phyloP scores from a whole-genome alignment of 2,329 filamentous ascomycete species.

The Cadophora sp. region DNA sequence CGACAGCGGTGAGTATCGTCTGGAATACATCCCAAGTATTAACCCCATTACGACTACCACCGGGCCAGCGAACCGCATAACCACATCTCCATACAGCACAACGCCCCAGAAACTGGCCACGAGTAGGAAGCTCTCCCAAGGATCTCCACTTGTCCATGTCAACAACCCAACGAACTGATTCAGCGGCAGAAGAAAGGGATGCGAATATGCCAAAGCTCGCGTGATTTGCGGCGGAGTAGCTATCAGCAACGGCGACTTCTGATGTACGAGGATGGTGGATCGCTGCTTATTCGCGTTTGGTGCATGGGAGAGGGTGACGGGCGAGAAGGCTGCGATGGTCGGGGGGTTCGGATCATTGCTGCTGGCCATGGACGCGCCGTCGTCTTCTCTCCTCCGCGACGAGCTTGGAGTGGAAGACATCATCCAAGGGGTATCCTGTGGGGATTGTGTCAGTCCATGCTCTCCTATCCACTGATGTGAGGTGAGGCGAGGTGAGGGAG shows the following conservation, averaged over 20 bases:
- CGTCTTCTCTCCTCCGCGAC: conserved; percentile 38
- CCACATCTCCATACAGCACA: conserved; percentile 82
- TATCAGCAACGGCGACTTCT: conserved; percentile 91
- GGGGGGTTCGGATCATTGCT: conserved; percentile 59
- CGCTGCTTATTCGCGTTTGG: conserved; percentile 74
- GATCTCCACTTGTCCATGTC: conserved; percentile 92
- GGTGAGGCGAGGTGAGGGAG: conserved; percentile 5
- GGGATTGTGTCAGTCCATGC: conserved; percentile 24
- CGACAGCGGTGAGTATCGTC: conserved; percentile 87
- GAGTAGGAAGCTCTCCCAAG: conserved; percentile 96
- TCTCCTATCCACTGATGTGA: background rate
- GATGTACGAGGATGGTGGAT: conserved; percentile 93
- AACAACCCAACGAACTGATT: conserved; percentile 86
- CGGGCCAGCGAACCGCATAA: conserved; percentile 84
- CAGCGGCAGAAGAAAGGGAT: conserved; percentile 88
- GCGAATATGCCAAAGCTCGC: conserved; percentile 90
- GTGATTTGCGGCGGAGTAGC: conserved; percentile 96
- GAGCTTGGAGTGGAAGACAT: conserved; percentile 45
- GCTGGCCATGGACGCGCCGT: conserved; percentile 34
- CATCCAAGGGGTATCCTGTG: conserved; percentile 47
- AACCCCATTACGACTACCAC: conserved; percentile 79
- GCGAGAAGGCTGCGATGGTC: conserved; percentile 90
- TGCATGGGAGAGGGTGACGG: conserved; percentile 72
- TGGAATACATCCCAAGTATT: conserved; percentile 90
- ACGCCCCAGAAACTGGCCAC: conserved; percentile 85